These are phyloP conservation scores for Trichoderma hamatum DNA, from an alignment of 2,329 filamentous ascomycete species.

Conservation along the genomic window DNA sequence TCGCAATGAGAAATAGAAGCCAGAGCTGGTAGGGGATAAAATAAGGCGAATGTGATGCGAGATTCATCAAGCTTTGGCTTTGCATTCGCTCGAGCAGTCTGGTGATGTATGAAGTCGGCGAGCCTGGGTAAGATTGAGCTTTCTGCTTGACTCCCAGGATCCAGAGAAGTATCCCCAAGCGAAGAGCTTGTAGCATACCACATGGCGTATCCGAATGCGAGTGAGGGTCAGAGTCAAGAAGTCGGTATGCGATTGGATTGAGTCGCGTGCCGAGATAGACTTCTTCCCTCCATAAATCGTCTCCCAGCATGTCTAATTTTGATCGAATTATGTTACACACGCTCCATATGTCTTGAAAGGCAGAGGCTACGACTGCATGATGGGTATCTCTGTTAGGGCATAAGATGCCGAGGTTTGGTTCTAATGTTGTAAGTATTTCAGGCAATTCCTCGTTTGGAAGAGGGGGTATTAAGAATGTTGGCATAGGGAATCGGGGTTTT, in stretches of 20 bases:
- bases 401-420: not conserved
- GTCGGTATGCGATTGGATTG: slow-evolving; percentile 17
- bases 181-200: not conserved
- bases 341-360: not conserved
- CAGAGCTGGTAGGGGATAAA: slow-evolving; percentile 13
- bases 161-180: slow-evolving; percentile 16
- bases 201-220: not conserved
- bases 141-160: slow-evolving; percentile 14
- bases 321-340: slow-evolving; percentile 1
- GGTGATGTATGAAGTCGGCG: slow-evolving; percentile 11
- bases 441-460: not conserved
- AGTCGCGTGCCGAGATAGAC: slow-evolving; percentile 13
- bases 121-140: slow-evolving; percentile 13
- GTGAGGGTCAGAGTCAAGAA: not conserved
- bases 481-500: slow-evolving; percentile 18
- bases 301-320: not conserved
- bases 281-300: slow-evolving; percentile 20
- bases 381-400: not conserved
- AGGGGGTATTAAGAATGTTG: not conserved
- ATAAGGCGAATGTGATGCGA: not conserved
- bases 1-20: slow-evolving; percentile 10
- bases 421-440: not conserved
- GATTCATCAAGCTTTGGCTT: not conserved
- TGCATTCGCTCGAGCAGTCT: not conserved
- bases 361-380: not conserved